A percentile compares a stretch with the other conserved stretches of the same genome.
Evolutionary conservation across 2,329 filamentous ascomycete genomes (phyloP).

Genomic region (Arthrobotrys musiformis): DNA sequence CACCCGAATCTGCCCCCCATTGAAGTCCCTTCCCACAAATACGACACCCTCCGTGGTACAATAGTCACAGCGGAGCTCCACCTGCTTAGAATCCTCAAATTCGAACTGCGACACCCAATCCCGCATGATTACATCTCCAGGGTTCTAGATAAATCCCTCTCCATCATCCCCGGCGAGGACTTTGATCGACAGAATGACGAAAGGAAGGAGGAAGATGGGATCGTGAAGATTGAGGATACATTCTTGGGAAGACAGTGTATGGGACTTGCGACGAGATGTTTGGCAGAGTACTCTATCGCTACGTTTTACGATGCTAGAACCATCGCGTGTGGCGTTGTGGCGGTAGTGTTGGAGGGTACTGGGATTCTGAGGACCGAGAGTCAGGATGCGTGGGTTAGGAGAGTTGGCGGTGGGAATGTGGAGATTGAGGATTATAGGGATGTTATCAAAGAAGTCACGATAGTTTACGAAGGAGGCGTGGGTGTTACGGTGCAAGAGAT

Average conservation of each 20-base stretch:
- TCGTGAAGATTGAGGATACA: conserved; percentile 59
- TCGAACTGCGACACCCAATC: conserved; percentile 60
- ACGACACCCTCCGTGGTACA: conserved; percentile 61
- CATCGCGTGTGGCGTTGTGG: conserved; percentile 60
- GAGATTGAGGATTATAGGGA: conserved; percentile 58
- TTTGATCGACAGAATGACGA: conserved; percentile 27
- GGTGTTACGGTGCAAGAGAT: conserved; percentile 25
- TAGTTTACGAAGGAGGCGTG: conserved; percentile 27
- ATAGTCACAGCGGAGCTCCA: conserved; percentile 61
- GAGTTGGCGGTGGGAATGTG: conserved; percentile 56
- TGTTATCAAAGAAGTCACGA: conserved; percentile 57
- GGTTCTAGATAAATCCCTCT: conserved; percentile 58
- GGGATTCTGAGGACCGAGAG: conserved; percentile 49
- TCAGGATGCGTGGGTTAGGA: conserved; percentile 55
- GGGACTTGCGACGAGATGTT: conserved; percentile 56
- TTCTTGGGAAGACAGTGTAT: conserved; percentile 58
- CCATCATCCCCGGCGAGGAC: conserved; percentile 51
- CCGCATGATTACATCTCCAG: conserved; percentile 61
- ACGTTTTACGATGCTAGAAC: conserved; percentile 60
- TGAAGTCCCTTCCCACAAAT: conserved; percentile 60
- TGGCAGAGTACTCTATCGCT: conserved; percentile 59
- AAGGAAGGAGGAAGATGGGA: conserved; percentile 59
- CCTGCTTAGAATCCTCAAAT: conserved; percentile 61
- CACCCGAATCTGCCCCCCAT: conserved; percentile 57
- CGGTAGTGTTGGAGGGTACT: conserved; percentile 57